These are phyloP conservation scores for Cutaneotrichosporon curvatum DNA, from an alignment of 1,284 basidiomycete species.

Conservation along the genomic window DNA sequence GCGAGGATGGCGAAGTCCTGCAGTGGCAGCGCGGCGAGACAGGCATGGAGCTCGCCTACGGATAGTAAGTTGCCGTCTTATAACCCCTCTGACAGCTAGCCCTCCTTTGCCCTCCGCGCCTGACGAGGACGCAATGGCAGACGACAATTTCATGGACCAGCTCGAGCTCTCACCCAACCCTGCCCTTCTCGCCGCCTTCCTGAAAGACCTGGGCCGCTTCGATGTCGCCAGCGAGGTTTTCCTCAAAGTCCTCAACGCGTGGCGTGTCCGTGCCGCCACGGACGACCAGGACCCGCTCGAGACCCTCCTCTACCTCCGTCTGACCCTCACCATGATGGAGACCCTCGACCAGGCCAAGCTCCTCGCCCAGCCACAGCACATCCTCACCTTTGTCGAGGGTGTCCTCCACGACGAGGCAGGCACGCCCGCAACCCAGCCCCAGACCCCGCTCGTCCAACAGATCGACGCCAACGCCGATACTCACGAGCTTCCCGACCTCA, in stretches of 20 bases:
- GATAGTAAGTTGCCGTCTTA: background rate
- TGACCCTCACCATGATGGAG: slow-evolving; percentile 70
- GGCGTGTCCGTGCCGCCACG: slow-evolving; percentile 49
- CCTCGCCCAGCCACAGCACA: slow-evolving; percentile 61
- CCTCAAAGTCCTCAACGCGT: slow-evolving; percentile 62
- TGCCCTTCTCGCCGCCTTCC: slow-evolving; percentile 55
- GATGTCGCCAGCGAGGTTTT: slow-evolving; percentile 68
- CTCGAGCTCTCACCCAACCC: slow-evolving; percentile 69
- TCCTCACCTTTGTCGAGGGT: slow-evolving; percentile 70
- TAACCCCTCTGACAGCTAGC: no score
- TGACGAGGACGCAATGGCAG: slow-evolving; percentile 13
- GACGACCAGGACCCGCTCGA: slow-evolving; percentile 43
- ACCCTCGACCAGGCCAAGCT: slow-evolving; percentile 57
- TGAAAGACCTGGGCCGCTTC: slow-evolving; percentile 58
- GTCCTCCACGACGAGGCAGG: slow-evolving; percentile 47
- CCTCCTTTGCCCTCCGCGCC: no score
- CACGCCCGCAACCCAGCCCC: background rate
- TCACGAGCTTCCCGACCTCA: slow-evolving; percentile 15
- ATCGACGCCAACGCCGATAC: slow-evolving; percentile 9
- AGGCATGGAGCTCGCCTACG: slow-evolving; percentile 8
- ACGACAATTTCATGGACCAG: slow-evolving; percentile 52
- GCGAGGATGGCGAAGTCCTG: slow-evolving; percentile 17
- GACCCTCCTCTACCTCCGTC: slow-evolving; percentile 61
- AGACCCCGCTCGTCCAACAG: slow-evolving; percentile 5
- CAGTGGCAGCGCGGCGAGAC: slow-evolving; percentile 22